A percentile compares a stretch with the other conserved stretches of the same genome.
Conservation (phyloP, 1,284 basidiomycete genomes). For the Moesziomyces antarcticus region DNA sequence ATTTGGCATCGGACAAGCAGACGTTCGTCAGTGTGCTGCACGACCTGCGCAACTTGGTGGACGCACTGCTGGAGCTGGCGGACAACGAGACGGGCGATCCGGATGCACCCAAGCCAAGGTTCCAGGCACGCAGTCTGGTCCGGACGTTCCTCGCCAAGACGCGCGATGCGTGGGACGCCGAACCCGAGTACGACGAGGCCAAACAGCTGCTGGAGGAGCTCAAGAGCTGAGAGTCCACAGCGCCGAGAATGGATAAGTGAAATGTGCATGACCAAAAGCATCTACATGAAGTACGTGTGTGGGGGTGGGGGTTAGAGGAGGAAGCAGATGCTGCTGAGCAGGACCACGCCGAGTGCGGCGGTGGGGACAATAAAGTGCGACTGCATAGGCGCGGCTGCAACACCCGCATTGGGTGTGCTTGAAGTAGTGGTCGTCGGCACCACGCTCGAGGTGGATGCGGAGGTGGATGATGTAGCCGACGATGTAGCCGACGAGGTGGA, state of each 20-base stretch:
- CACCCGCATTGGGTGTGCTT: conserved; percentile 12
- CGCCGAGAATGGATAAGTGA: neutral
- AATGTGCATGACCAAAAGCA: neutral
- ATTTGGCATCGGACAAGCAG: conserved; percentile 22
- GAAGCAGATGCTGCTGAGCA: conserved; percentile 40
- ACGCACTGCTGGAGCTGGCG: conserved; percentile 83
- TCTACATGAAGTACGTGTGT: neutral
- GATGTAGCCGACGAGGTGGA: conserved; percentile 1
- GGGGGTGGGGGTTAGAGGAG: conserved; percentile 21
- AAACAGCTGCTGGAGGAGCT: conserved; percentile 69
- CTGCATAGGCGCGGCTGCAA: neutral
- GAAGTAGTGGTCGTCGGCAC: conserved; percentile 6
- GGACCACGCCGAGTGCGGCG: conserved; percentile 11
- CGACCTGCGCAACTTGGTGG: conserved; percentile 71
- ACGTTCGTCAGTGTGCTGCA: conserved; percentile 25
- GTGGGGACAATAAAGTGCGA: conserved; percentile 14
- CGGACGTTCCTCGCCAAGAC: conserved; percentile 83
- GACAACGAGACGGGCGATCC: conserved; percentile 69
- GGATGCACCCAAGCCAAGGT: conserved; percentile 74
- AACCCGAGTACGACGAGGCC: conserved; percentile 82
- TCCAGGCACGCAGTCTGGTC: conserved; percentile 87
- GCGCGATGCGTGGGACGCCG: conserved; percentile 79
- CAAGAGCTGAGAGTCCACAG: conserved; percentile 14
- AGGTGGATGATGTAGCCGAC: conserved; percentile 1
- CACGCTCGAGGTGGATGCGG: neutral